Evolutionary conservation across 2,329 filamentous ascomycete genomes (phyloP).

Genomic region (Cytospora piceicola): DNA sequence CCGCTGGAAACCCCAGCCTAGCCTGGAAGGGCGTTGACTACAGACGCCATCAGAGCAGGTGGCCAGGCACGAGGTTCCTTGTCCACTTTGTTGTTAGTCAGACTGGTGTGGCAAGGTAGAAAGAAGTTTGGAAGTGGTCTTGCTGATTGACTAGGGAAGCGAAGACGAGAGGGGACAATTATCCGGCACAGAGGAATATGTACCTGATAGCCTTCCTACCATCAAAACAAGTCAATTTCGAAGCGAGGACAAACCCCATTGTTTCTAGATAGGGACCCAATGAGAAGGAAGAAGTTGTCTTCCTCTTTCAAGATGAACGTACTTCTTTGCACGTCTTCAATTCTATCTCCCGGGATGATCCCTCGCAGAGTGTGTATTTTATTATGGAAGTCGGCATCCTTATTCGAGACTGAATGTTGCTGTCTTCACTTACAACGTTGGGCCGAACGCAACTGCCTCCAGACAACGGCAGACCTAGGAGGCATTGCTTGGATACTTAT

Average conservation of each 20-base stretch:
- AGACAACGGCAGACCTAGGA: no score
- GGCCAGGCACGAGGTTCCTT: not conserved
- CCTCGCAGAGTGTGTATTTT: not conserved
- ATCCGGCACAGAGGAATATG: no score
- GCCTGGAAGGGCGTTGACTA: not conserved
- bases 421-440: no score
- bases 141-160: not conserved
- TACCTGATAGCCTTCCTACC: no score
- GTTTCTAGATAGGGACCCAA: not conserved
- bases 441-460: no score
- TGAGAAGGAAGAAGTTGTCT: not conserved
- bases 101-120: not conserved
- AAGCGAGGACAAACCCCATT: not conserved
- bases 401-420: no score
- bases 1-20: not conserved
- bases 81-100: not conserved
- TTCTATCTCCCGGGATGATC: not conserved
- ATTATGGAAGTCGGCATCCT: not conserved
- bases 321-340: not conserved
- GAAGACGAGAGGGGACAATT: not conserved
- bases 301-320: no score
- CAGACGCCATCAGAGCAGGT: not conserved
- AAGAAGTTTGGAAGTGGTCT: not conserved
- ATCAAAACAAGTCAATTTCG: no score
- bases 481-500: no score